A percentile compares a stretch with the other conserved stretches of the same genome.
phyloP scores from a whole-genome alignment of 2,329 filamentous ascomycete species.

The Amphichorda felina region DNA sequence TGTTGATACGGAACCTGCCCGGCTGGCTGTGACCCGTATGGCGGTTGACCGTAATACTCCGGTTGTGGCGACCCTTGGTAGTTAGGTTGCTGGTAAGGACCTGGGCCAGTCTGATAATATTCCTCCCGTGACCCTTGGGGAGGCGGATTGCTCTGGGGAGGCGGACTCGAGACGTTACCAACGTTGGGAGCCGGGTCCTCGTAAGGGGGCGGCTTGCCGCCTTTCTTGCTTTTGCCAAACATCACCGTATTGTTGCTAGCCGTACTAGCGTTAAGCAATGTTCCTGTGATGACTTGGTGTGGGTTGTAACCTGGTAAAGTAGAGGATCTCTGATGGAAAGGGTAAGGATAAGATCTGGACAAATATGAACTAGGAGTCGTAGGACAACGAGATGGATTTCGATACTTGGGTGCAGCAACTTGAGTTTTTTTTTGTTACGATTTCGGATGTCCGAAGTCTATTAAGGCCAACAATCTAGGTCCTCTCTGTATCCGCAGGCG shows the following conservation, averaged over 20 bases:
- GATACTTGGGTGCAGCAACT: too few relatives aligned
- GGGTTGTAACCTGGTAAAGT: too few relatives aligned
- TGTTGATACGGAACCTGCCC: conserved; percentile 10
- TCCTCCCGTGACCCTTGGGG: neutral
- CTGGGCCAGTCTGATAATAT: neutral
- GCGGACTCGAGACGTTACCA: neutral
- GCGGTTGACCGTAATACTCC: conserved; percentile 14
- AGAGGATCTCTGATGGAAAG: too few relatives aligned
- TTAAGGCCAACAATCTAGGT: too few relatives aligned
- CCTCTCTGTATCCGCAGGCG: too few relatives aligned
- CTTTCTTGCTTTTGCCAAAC: neutral
- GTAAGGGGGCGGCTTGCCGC: neutral
- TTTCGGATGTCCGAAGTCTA: too few relatives aligned
- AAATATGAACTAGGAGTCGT: too few relatives aligned
- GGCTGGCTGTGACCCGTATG: conserved; percentile 9
- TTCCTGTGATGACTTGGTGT: neutral
- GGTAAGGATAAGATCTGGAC: too few relatives aligned
- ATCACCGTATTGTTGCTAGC: neutral
- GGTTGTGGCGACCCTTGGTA: conserved; percentile 6
- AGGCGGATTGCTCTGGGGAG: neutral
- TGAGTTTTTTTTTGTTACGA: too few relatives aligned
- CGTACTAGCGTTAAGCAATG: neutral
- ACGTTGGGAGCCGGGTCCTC: neutral
- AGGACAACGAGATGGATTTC: too few relatives aligned
- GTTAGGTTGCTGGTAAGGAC: neutral